These are phyloP conservation scores for Cordyceps tenuipes DNA, from an alignment of 2,329 filamentous ascomycete species.

Conservation along the genomic window DNA sequence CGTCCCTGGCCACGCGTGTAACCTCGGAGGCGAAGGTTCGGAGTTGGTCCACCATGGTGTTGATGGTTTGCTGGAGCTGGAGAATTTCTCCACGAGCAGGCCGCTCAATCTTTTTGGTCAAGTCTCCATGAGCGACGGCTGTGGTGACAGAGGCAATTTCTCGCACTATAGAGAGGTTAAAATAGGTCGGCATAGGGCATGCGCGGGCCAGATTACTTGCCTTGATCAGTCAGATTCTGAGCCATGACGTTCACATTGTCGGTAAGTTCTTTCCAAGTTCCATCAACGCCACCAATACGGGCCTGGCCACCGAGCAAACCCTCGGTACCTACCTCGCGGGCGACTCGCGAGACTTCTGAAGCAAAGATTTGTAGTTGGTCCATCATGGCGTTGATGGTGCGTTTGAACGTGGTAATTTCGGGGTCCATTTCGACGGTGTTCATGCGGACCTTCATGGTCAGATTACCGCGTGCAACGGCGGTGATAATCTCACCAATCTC, in stretches of 20 bases:
- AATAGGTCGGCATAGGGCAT: neutral
- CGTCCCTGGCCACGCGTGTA: conserved; percentile 72
- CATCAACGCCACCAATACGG: conserved; percentile 86
- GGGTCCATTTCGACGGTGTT: conserved; percentile 96
- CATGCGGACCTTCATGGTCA: conserved; percentile 95
- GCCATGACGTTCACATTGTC: conserved; percentile 84
- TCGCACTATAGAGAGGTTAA: conserved; percentile 46
- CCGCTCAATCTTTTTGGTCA: conserved; percentile 77
- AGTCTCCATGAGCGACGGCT: conserved; percentile 71
- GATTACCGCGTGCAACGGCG: conserved; percentile 86
- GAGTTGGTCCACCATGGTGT: conserved; percentile 82
- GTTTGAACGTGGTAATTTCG: conserved; percentile 95
- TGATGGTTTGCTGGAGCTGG: conserved; percentile 77
- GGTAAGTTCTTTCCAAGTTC: conserved; percentile 95
- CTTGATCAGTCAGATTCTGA: conserved; percentile 71
- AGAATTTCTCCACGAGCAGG: conserved; percentile 75
- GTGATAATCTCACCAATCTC: conserved; percentile 98
- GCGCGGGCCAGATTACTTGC: conserved; percentile 24
- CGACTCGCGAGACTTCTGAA: conserved; percentile 89
- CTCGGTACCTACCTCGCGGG: conserved; percentile 92
- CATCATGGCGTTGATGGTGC: conserved; percentile 99
- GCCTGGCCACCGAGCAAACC: conserved; percentile 90
- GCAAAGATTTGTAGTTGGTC: conserved; percentile 95
- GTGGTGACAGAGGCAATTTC: conserved; percentile 81
- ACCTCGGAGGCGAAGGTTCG: conserved; percentile 79